Base-by-base conservation (phyloP, 164 flowering plant species). In the Liquidambar formosana region DNA sequence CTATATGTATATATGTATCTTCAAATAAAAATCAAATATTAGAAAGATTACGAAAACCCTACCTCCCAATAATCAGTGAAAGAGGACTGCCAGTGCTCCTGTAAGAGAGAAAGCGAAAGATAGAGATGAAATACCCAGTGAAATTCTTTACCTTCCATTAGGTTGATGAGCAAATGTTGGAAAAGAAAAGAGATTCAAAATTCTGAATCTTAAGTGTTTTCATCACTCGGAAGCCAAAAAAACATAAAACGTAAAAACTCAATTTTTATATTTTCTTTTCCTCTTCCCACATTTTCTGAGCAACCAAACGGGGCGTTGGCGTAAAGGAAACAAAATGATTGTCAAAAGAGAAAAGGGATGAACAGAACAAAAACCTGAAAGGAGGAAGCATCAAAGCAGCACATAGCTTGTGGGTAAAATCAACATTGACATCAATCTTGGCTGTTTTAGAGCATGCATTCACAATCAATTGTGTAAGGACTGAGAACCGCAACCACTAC, bases 391-490 rank as follows among this genome's bases (percentile, higher is more conserved):
- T 83, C 77, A 94, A 73, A 66, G 91, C 84, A 73, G 88, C 82
- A 72, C 93, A 86, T 33, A 94, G 80, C 79, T 88, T 89, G 80
- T 92, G 98, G 62, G 95, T 84, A 81, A 94, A 83, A 87, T 94
- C 98, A 52, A 94, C 93, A 73, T 91, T 90, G 27, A 90, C 84
- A 65, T 94, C 98, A 73, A 94, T 84, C 81, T 90, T 94, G 67
- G 97, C 98, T 91, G 91, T 64, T 14, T 66, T 58, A 54, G 14
- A 63, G 54, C 52, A 51, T 9, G 49, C 54, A 14, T 33, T 19
- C 10, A 49, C 48, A 51, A 11, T 21, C 19, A 63, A 41, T 26
- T 22, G 16, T 51, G 51, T 4, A 49, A 57, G 14, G 43, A 56
- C 16, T 19, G 3, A 22, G 5, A 53, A n/a, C 10, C n/a, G 13